Evolutionary conservation across 768 basidiomycete species (phyloP), one percentile per base, ranked within the genome.

Genomic region (Amanita molliuscula): DNA sequence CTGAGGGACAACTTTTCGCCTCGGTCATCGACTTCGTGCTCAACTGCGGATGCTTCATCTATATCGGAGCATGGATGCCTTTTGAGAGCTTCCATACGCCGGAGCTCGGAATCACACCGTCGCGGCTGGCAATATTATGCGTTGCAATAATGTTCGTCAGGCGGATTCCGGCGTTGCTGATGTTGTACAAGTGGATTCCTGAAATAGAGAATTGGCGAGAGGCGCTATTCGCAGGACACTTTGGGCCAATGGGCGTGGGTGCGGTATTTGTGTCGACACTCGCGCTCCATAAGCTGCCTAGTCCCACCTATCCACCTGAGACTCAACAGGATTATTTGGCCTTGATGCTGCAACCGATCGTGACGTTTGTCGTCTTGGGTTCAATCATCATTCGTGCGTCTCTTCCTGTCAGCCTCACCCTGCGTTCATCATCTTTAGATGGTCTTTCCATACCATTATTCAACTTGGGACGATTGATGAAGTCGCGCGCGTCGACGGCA

Each of bases 211-310:
- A 77, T 18, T 88, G 91, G 82, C 73, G 77, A 40, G 91, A 97
- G 66, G 94, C 95, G 0, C 55, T 92, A 3, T 96, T 98, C 62
- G 80, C 77, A 4, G 95, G 95, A 2, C 93, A 96, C 70, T 97
- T 95, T 61, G 93, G 84, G 5, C 65, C 91, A 73, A 93, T 96
- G 88, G 94, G 94, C 46, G 92, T 96, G 20, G 82, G 85, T 0
- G 86, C 95, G 5, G 72, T 97, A 40, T 99, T 97, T 63, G 84
- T 98, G 49, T 81, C 85, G 8, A 82, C 80, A 0, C 64, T 91
- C 23, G 88, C 90, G 3, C 61, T 81, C 7, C 73, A 74, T 20
- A 76, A 74, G 45, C 69, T 93, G 0, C 78, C 84, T 4, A 59
- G 57, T 8, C 79, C 84, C 1, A 62, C 68, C 2, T 61, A 67